Conservation (phyloP, 108 stramenopile species). For the Skeletonema costatum region DNA sequence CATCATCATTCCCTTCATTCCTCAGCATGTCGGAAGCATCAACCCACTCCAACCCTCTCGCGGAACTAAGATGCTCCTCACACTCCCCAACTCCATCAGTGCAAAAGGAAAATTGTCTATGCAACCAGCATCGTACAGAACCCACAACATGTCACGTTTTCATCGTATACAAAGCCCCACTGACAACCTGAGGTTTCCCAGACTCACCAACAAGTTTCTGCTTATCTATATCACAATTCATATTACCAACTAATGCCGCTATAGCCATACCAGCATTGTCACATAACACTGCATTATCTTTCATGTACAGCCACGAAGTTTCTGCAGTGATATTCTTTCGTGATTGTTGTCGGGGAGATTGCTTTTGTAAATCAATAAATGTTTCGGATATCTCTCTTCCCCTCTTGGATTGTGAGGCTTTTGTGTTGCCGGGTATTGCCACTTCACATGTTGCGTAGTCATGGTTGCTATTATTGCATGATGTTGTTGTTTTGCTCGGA, state of each 20-base stretch:
- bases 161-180: conserved; percentile 47
- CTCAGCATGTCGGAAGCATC: conserved; percentile 22
- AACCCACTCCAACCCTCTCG: conserved; percentile 50
- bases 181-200: conserved; percentile 31
- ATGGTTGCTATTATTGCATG: not conserved
- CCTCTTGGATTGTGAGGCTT: conserved; percentile 44
- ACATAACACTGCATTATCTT: conserved; percentile 57
- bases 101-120: conserved; percentile 60
- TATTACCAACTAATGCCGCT: conserved; percentile 57
- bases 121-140: conserved; percentile 46
- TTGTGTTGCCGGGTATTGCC: conserved; percentile 68
- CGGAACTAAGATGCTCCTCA: conserved; percentile 55
- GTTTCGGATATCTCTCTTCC: conserved; percentile 55
- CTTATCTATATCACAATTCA: conserved; percentile 64
- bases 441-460: conserved; percentile 61
- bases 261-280: conserved; percentile 44
- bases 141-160: conserved; percentile 72
- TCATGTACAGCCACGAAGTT: conserved; percentile 72
- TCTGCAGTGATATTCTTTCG: conserved; percentile 41
- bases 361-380: conserved; percentile 26
- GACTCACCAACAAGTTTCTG: not conserved
- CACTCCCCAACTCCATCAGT: conserved; percentile 65
- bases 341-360: not conserved
- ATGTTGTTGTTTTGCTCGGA: not conserved
- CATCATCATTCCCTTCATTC: not conserved